Base-by-base conservation (phyloP, 2,329 filamentous ascomycete genomes). In the Scopulariopsis brevicaulis region DNA sequence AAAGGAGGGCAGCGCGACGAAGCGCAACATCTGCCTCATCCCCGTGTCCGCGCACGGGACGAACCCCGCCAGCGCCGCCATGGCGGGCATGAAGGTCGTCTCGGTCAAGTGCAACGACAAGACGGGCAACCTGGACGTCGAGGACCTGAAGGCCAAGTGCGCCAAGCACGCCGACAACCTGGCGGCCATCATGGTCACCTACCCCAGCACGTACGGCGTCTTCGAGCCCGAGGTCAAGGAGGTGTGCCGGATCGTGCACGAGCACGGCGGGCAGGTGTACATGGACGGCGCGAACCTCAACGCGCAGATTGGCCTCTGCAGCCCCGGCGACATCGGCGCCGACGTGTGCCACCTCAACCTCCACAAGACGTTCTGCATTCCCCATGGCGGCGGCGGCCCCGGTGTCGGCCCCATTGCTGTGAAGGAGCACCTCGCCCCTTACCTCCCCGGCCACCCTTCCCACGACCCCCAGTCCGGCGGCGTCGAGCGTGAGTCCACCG, bases 241-340 rank as follows among this genome's bases (percentile, higher is more conserved):
- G 68, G 91, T 86, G 18, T 96, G 91, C 72, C 77, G 90, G 58
- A 77, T 95, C 32, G 90, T 97, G 20, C 93, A 97, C 74, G 73
- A 87, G 62, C 77, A 95, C 68, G 93, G 93, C 56, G 93, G 93
- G 10, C 90, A 95, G 69, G 93, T 97, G 15, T 97, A 96, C 77
- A 96, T 97, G 93, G 93, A 97, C 69, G 93, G 93, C 54, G 93
- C 93, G 63, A 97, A 97, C 76, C 94, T 96, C 90, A 97, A 96
- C 69, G 93, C 93, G n/a, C 93, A 97, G 73, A 96, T 97, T 62
- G 93, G 93, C 14, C 81, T 97, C 14, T 96, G 90, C 76, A 96
- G 90, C 1, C 93, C 93, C 1, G 93, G 93, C 46, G 91, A 95
- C 70, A 96, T 97, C 64, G 93, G 93, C 24, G 93, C 93, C 34